These are phyloP conservation scores for Penicillium dipodomyicola DNA, from an alignment of 495 filamentous ascomycete genomes.

Conservation along the genomic window DNA sequence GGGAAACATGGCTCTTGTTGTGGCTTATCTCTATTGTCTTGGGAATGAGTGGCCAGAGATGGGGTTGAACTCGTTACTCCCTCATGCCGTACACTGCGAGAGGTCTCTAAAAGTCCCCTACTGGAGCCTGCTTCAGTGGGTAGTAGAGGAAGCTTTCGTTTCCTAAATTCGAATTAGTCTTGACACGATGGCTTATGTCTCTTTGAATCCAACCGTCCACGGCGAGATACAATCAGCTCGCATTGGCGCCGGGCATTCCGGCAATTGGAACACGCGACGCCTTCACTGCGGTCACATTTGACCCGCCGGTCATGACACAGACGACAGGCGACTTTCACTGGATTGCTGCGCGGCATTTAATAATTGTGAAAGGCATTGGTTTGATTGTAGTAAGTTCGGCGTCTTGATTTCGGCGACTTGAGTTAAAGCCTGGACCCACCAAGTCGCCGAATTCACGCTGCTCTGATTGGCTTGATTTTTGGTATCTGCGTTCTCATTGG, in stretches of 20 bases:
- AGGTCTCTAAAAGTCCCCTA: neutral
- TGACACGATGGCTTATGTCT: neutral
- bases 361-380: neutral
- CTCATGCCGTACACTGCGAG: neutral
- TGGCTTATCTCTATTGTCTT: neutral
- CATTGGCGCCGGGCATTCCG: constrained; percentile 13
- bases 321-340: constrained; percentile 14
- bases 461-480: constrained; percentile 19
- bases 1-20: constrained; percentile 14
- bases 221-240: constrained; percentile 17
- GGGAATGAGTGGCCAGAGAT: neutral
- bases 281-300: constrained; percentile 19
- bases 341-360: constrained; percentile 9
- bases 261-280: constrained; percentile 17
- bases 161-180: constrained; percentile 1
- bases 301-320: constrained; percentile 18
- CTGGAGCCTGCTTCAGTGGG: neutral
- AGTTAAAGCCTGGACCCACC: constrained; percentile 9
- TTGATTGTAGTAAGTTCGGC: constrained; percentile 8
- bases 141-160: constrained; percentile 6
- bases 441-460: constrained; percentile 19
- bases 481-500: neutral
- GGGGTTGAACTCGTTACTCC: constrained; percentile 1
- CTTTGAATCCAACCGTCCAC: constrained; percentile 16
- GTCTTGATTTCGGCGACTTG: constrained; percentile 8